Conservation (phyloP, 805 yeast species). For the Pichia eremophila region DNA sequence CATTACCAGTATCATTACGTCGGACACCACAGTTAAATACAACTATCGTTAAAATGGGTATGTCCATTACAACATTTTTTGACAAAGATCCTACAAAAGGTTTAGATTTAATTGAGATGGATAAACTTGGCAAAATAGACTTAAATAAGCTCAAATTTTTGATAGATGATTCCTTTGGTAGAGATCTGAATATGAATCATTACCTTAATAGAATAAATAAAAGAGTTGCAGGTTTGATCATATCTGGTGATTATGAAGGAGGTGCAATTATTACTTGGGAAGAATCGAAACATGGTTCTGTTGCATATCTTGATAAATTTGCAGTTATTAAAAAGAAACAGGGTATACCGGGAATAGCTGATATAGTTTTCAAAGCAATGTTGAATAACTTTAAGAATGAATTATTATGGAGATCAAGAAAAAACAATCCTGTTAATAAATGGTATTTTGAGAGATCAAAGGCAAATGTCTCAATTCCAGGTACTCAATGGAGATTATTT, state of each 20-base stretch:
- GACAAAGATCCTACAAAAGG: conserved; percentile 24
- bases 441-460: conserved; percentile 93
- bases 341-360: conserved; percentile 91
- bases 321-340: conserved; percentile 79
- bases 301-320: conserved; percentile 87
- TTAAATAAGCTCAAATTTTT: conserved; percentile 47
- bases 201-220: conserved; percentile 60
- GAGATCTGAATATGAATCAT: conserved; percentile 51
- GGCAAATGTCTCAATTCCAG: conserved; percentile 48
- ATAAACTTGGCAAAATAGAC: conserved; percentile 35
- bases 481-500: conserved; percentile 31
- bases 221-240: conserved; percentile 62
- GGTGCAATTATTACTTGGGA: conserved; percentile 82
- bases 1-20: conserved; percentile 61
- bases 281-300: conserved; percentile 15
- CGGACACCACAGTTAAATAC: conserved; percentile 61
- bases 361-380: conserved; percentile 79
- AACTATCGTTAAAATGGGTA: conserved; percentile 71
- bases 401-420: conserved; percentile 83
- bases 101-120: conserved; percentile 33
- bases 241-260: conserved; percentile 94
- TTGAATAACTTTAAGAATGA: conserved; percentile 58
- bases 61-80: conserved; percentile 40
- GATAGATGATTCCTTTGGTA: conserved; percentile 73
- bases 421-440: conserved; percentile 83